Conservation (phyloP, 257 asterid species). For the Nicotiana otophora region DNA sequence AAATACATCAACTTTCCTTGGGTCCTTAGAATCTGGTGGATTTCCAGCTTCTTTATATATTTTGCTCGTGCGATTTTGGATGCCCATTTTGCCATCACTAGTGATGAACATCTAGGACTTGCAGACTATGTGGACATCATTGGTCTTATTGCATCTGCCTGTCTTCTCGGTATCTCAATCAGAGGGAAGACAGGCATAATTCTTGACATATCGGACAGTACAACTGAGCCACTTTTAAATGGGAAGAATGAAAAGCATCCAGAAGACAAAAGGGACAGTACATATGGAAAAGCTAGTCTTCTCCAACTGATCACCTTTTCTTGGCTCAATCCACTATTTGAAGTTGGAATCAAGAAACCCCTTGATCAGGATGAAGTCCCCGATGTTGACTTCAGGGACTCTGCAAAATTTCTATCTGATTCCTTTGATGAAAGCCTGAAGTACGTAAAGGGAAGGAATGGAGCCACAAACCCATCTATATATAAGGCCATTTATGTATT, state of each 20-base stretch:
- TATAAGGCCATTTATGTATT: constrained; percentile 66
- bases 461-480: constrained; percentile 56
- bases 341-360: constrained; percentile 62
- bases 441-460: constrained; percentile 40
- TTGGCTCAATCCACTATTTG: constrained; percentile 86
- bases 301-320: constrained; percentile 78
- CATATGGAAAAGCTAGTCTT: constrained; percentile 67
- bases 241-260: constrained; percentile 38
- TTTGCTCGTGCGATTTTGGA: constrained; percentile 45
- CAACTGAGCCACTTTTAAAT: constrained; percentile 53
- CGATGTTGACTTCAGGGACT: constrained; percentile 61
- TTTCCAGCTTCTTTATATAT: constrained; percentile 55
- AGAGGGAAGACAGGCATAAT: constrained; percentile 53
- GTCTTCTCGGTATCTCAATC: constrained; percentile 48
- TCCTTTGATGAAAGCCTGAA: constrained; percentile 60
- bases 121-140: constrained; percentile 46
- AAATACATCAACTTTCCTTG: constrained; percentile 47
- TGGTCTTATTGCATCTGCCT: constrained; percentile 42
- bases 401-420: constrained; percentile 58
- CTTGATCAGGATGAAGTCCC: constrained; percentile 91
- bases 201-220: constrained; percentile 20
- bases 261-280: constrained; percentile 42
- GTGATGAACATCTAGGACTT: constrained; percentile 25
- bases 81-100: constrained; percentile 28
- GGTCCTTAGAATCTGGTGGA: constrained; percentile 82